These are phyloP conservation scores for Euphorbia corollata DNA, from an alignment of 441 rosid genomes.

Conservation along the genomic window DNA sequence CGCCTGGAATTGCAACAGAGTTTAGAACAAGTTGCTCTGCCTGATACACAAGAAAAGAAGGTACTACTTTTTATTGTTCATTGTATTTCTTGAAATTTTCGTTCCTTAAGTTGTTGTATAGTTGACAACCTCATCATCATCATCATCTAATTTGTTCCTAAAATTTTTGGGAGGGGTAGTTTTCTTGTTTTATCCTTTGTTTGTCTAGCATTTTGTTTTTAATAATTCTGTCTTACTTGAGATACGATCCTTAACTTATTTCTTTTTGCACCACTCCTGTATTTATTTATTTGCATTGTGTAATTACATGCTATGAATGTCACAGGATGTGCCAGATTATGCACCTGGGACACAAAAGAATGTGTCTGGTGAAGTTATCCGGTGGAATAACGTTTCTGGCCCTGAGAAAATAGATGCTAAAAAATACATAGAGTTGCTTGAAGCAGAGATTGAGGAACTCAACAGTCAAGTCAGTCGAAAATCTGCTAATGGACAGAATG, in stretches of 20 bases:
- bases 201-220: neutral
- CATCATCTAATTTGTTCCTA: neutral
- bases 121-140: neutral
- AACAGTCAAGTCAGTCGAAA: conserved; percentile 68
- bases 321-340: conserved; percentile 58
- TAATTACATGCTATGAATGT: conserved; percentile 16
- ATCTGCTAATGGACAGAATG: conserved; percentile 61
- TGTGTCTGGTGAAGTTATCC: conserved; percentile 82
- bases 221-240: no score
- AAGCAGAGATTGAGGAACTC: conserved; percentile 89
- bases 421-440: conserved; percentile 85
- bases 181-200: neutral
- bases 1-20: conserved; percentile 89
- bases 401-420: conserved; percentile 84
- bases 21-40: conserved; percentile 81
- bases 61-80: conserved; percentile 20
- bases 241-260: no score
- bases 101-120: neutral
- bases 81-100: neutral
- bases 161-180: neutral
- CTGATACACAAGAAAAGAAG: conserved; percentile 56
- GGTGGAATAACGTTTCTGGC: conserved; percentile 87
- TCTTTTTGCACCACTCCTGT: neutral
- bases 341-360: conserved; percentile 94
- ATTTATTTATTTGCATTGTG: neutral